Conservation (phyloP, 179 eudicot genomes). For the Actinidia chinensis region DNA sequence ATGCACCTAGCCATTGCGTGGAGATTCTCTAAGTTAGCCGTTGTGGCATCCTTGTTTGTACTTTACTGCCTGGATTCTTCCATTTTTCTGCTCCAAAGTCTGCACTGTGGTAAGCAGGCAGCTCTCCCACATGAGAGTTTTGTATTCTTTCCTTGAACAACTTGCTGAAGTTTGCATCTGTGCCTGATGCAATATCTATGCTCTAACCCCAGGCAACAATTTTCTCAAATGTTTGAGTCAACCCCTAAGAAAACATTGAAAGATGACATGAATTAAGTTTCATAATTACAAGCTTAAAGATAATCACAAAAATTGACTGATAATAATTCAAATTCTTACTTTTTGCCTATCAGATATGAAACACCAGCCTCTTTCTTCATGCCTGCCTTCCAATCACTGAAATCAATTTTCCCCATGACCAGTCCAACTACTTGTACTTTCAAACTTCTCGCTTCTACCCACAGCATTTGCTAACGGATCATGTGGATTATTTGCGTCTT, state of each 20-base stretch:
- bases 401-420: background rate
- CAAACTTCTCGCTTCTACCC: background rate
- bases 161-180: background rate
- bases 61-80: background rate
- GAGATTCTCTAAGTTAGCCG: background rate
- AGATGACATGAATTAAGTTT: background rate
- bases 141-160: background rate
- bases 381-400: background rate
- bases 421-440: background rate
- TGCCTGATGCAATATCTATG: background rate
- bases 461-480: background rate
- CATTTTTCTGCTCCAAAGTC: background rate
- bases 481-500: background rate
- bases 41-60: background rate
- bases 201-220: background rate
- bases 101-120: background rate
- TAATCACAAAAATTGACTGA: background rate
- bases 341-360: background rate
- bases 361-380: background rate
- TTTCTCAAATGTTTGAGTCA: background rate
- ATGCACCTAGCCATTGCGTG: background rate
- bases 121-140: background rate
- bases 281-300: no score
- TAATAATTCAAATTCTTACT: background rate
- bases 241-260: background rate